A percentile compares a stretch with the other conserved stretches of the same genome.
Evolutionary conservation across 2,329 filamentous ascomycete species (phyloP).

Genomic region (Aureobasidium vineae): DNA sequence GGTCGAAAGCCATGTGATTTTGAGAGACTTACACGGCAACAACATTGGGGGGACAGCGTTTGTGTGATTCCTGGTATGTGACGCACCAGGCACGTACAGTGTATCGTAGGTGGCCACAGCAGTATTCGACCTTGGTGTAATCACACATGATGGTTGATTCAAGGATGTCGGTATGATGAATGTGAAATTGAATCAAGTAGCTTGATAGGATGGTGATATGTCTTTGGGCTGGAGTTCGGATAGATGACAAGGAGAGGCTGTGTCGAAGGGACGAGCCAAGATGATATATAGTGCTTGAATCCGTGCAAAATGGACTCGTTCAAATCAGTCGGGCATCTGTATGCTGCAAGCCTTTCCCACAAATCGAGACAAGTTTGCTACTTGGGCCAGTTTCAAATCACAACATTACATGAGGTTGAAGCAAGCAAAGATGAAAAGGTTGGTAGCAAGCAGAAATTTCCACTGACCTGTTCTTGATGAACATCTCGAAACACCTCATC

Average conservation of each 20-base stretch:
- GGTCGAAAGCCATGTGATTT: background rate
- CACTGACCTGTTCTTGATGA: slow-evolving; percentile 12
- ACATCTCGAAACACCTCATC: slow-evolving; percentile 12
- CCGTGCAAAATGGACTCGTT: background rate
- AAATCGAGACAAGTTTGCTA: slow-evolving; percentile 18
- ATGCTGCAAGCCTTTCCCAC: slow-evolving; percentile 20
- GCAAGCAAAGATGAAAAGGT: background rate
- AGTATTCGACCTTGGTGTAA: slow-evolving; percentile 59
- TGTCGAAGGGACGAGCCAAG: background rate
- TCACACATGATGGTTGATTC: slow-evolving; percentile 52
- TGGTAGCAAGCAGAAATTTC: slow-evolving; percentile 12
- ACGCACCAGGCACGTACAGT: slow-evolving; percentile 57
- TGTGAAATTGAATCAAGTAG: background rate
- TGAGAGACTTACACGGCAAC: slow-evolving; percentile 48
- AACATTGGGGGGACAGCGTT: slow-evolving; percentile 55
- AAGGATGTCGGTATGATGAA: background rate
- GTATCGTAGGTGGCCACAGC: slow-evolving; percentile 56
- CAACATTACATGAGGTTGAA: slow-evolving; percentile 1
- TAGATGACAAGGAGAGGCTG: background rate
- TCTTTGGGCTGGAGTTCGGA: background rate
- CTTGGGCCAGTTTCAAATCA: slow-evolving; percentile 8
- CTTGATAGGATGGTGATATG: background rate
- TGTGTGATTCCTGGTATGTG: slow-evolving; percentile 55
- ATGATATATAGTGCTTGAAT: slow-evolving; percentile 4
- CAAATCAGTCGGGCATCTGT: background rate